phyloP scores from a whole-genome alignment of 148 eudicot species.

The Talinum fruticosum region DNA sequence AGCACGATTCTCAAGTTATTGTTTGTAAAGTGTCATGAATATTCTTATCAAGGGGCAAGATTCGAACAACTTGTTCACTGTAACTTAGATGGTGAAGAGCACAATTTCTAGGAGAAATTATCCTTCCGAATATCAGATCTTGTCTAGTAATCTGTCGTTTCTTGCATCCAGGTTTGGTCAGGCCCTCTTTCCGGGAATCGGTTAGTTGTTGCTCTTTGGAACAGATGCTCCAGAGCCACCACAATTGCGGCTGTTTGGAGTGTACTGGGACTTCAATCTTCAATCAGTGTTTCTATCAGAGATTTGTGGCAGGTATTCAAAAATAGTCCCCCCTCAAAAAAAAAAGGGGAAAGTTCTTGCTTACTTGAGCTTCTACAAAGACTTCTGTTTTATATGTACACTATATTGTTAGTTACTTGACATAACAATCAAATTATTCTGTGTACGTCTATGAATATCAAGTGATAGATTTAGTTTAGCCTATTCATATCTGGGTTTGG shows the following conservation, averaged over 20 bases:
- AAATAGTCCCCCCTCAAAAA: not conserved
- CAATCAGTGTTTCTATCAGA: constrained; percentile 52
- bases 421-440: not conserved
- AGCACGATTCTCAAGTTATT: not conserved
- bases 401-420: not conserved
- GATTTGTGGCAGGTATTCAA: constrained; percentile 82
- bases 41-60: no score
- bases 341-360: not conserved
- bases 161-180: constrained; percentile 72
- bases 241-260: constrained; percentile 65
- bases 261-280: constrained; percentile 69
- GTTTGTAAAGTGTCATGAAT: not conserved
- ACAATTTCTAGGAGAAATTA: not conserved
- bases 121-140: not conserved
- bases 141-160: not conserved
- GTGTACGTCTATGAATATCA: not conserved
- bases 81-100: not conserved
- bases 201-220: constrained; percentile 73
- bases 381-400: not conserved
- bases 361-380: not conserved
- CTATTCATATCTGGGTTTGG: not conserved
- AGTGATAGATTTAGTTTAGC: not conserved
- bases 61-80: not conserved
- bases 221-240: constrained; percentile 61
- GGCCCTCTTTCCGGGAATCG: constrained; percentile 83